Base-by-base conservation (phyloP, 139 green algal species). In the Tetraselmis striata region DNA sequence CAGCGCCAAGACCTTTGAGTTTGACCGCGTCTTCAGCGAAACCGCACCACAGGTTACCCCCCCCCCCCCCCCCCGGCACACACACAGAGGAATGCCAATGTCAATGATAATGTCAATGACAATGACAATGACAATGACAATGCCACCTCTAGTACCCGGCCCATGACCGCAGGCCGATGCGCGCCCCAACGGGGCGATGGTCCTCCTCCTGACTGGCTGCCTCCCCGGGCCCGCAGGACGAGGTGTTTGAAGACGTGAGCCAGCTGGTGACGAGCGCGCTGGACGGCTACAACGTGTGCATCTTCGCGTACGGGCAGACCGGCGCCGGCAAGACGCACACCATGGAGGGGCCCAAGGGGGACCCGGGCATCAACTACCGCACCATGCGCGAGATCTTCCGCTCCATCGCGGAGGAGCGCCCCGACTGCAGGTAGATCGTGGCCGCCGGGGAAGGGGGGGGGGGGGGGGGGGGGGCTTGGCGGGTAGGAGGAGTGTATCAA, bases 221-320 rank as follows among this genome's bases (percentile, higher is more conserved):
- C n/a, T n/a, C n/a, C n/a, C n/a, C n/a, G n/a, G n/a, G n/a, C n/a
- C n/a, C 84, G 0, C 92, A 95, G 83, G 83, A 88, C 31, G 80
- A 87, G 80, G 82, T 94, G 59, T 94, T 88, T 76, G 87, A 89
- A 24, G 91, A 93, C 78, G 83, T 92, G 1, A 80, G 83, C 0
- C 77, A 79, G 23, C 82, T 93, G 1, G 88, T 94, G 30, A 88
- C 79, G 1, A 90, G 78, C 45, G 86, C 88, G 30, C 83, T 94
- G 23, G 91, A 95, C 30, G 92, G 92, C 79, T 95, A 90, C 88
- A 94, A 95, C 30, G 91, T 92, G 28, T 93, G 86, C 85, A 93
- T 96, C 83, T 94, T 96, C 83, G 93, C 92, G 0, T 95, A 95
- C 79, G 92, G 92, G 23, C 92, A 95, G 83, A 95, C 92, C 0